Evolutionary conservation across 2,329 filamentous ascomycete species (phyloP), one percentile per base, ranked within the genome.

Genomic region (Colletotrichum ledebouriae): DNA sequence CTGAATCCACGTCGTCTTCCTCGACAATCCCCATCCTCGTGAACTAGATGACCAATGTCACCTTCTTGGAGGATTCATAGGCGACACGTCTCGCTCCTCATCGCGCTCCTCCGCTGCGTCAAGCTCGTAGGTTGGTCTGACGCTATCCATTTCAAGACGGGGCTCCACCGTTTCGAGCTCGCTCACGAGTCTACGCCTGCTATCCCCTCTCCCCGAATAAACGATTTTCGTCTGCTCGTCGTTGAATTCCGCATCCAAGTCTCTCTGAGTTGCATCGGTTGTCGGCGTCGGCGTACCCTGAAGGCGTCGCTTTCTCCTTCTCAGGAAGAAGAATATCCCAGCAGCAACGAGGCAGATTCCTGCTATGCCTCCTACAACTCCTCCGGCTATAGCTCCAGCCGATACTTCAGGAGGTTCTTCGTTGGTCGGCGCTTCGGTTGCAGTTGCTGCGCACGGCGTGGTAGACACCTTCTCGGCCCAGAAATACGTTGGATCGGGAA

Each of bases 121-220:
- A 52, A 52, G 49, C 5, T 52, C 49, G 15, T 52, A 52, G 25
- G 25, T 52, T 15, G 49, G 49, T 0, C 11, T 52, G 0, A 52
- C 29, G 0, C 25, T 22, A 2, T 13, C 33, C 49, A 52, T 34
- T 25, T 52, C 49, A 20, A 52, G 49, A 0, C 49, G 25, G 0
- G 49, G 49, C 29, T 52, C 49, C 0, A 52, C 49, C 17, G 49
- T 52, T 34, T 52, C 49, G 9, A 52, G 25, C 49, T 52, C 49
- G 2, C 49, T 52, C 6, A 15, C 0, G 2, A 29, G 49, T n/a
- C 49, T 52, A 22, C 25, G 25, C 25, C 25, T 6, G 6, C 25
- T 6, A 6, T 29, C 25, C 4, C 25, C 6, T 29, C 25, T 29
- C 25, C 25, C 25, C 4, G 25, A 29, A 29, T 29, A 29, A 6